These are phyloP conservation scores for Canariomyces notabilis DNA, from an alignment of 2,329 filamentous ascomycete genomes.

Conservation along the genomic window DNA sequence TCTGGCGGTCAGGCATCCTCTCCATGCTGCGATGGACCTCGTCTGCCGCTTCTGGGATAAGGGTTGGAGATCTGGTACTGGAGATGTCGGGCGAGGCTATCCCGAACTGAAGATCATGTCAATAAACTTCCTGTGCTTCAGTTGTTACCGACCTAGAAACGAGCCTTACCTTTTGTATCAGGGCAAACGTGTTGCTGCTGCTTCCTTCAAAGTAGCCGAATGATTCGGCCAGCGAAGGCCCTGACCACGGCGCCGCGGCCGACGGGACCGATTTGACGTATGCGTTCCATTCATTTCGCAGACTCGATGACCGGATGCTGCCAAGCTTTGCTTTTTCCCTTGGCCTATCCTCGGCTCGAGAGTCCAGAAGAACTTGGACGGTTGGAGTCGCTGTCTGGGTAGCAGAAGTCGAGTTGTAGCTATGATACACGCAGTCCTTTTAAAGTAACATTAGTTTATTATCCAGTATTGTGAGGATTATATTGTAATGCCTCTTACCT, in stretches of 20 bases:
- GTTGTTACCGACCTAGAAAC: neutral
- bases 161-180: neutral
- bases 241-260: neutral
- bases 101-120: no score
- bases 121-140: no score
- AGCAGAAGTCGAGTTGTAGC: neutral
- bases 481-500: no score
- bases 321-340: neutral
- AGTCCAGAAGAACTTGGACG: neutral
- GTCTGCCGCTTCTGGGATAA: neutral
- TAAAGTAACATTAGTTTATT: no score
- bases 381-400: neutral
- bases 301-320: neutral
- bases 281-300: neutral
- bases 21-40: neutral
- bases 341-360: neutral
- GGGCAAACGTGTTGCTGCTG: neutral
- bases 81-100: neutral
- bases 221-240: neutral
- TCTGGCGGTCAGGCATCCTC: neutral
- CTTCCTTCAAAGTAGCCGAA: neutral
- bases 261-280: neutral
- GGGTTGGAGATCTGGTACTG: neutral
- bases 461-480: no score
- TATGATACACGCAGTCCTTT: conserved; percentile 1